Percentiles rank a stretch among this genome's conserved stretches.
phyloP scores from a whole-genome alignment of 768 basidiomycete species.

The Phaeotremella fagi region DNA sequence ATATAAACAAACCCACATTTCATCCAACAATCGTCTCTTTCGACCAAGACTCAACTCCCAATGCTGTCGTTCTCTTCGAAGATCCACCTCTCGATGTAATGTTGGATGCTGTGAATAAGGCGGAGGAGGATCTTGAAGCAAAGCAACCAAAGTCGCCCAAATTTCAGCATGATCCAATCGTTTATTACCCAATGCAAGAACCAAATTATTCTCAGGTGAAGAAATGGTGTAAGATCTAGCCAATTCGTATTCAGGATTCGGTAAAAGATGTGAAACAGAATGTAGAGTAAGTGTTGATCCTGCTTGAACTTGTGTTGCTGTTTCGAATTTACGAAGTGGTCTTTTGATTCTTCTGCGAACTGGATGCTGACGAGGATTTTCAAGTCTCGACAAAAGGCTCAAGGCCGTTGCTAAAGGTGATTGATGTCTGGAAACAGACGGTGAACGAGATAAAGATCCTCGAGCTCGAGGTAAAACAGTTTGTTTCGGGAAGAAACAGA shows the following conservation, averaged over 20 bases:
- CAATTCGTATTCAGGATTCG: slow-evolving; percentile 16
- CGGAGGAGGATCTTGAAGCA: slow-evolving; percentile 34
- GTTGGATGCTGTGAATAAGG: slow-evolving; percentile 31
- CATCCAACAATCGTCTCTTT: slow-evolving; percentile 20
- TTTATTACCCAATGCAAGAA: slow-evolving; percentile 24
- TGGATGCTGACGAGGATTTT: slow-evolving; percentile 16
- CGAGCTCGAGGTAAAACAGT: slow-evolving; percentile 23
- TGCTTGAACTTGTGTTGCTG: slow-evolving; percentile 23
- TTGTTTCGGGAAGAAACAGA: slow-evolving; percentile 67
- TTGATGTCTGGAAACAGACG: slow-evolving; percentile 20
- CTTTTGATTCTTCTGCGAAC: neutral
- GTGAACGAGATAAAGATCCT: slow-evolving; percentile 34
- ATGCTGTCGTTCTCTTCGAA: slow-evolving; percentile 15
- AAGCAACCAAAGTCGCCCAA: slow-evolving; percentile 26
- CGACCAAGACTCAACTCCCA: slow-evolving; percentile 30
- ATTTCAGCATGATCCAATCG: slow-evolving; percentile 36
- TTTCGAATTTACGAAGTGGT: slow-evolving; percentile 15
- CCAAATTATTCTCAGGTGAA: slow-evolving; percentile 21
- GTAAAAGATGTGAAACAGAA: slow-evolving; percentile 15
- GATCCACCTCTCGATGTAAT: slow-evolving; percentile 2
- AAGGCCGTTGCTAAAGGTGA: slow-evolving; percentile 39
- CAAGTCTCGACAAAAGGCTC: slow-evolving; percentile 33
- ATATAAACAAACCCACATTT: slow-evolving; percentile 20
- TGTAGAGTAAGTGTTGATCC: slow-evolving; percentile 38
- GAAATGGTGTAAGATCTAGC: slow-evolving; percentile 25